phyloP scores from a whole-genome alignment of 2,329 filamentous ascomycete genomes.

The Elsinoe batatas region DNA sequence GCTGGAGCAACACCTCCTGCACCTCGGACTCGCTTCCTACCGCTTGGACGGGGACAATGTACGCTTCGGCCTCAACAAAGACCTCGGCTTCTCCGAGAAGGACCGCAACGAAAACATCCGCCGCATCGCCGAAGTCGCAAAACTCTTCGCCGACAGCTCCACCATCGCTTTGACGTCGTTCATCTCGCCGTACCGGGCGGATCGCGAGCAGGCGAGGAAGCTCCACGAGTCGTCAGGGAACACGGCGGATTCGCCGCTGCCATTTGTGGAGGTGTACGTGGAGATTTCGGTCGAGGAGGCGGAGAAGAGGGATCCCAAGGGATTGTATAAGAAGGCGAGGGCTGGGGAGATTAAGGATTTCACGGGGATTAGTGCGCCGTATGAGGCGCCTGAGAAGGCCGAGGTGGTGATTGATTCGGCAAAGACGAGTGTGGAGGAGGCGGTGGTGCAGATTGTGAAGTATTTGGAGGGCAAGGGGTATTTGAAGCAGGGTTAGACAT shows the following conservation, averaged over 20 bases:
- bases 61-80: conserved; percentile 95
- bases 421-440: conserved; percentile 76
- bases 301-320: conserved; percentile 93
- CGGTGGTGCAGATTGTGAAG: conserved; percentile 70
- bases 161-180: conserved; percentile 89
- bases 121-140: conserved; percentile 90
- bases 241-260: conserved; percentile 53
- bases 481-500: conserved; percentile 29
- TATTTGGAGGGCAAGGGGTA: conserved; percentile 66
- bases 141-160: conserved; percentile 86
- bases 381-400: conserved; percentile 76
- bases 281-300: conserved; percentile 86
- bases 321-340: conserved; percentile 92
- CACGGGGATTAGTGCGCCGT: conserved; percentile 88
- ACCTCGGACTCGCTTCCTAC: conserved; percentile 74
- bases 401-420: conserved; percentile 83
- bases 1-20: conserved; percentile 91
- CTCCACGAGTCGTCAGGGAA: conserved; percentile 52
- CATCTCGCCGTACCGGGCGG: conserved; percentile 87
- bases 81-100: conserved; percentile 85
- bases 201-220: conserved; percentile 70
- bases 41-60: conserved; percentile 97
- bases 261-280: conserved; percentile 89
- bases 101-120: conserved; percentile 98
- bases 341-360: conserved; percentile 95